Evolutionary conservation across 306 rosid species (phyloP).

Genomic region (Begonia masoniana): DNA sequence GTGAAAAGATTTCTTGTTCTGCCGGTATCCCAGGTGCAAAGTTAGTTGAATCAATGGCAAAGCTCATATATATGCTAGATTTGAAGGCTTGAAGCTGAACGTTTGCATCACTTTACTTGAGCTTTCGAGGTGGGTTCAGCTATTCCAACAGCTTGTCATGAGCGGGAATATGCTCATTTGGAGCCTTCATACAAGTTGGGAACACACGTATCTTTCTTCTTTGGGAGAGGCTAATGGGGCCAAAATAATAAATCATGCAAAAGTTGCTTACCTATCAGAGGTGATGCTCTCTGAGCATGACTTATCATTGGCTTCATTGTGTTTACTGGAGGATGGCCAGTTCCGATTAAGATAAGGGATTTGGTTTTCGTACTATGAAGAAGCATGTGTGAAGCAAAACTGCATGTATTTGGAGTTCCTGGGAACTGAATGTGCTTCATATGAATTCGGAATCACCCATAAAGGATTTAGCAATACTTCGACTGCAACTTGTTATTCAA

Average conservation of each 20-base stretch:
- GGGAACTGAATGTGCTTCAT: conserved; percentile 47
- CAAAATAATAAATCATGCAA: conserved; percentile 32
- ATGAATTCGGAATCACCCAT: conserved; percentile 25
- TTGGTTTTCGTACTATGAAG: conserved; percentile 47
- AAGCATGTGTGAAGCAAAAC: conserved; percentile 46
- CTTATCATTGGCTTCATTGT: conserved; percentile 16
- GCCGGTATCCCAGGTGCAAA: conserved; percentile 51
- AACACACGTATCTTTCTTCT: conserved; percentile 67
- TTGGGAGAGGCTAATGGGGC: conserved; percentile 53
- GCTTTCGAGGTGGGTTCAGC: conserved; percentile 84
- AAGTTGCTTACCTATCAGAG: conserved; percentile 26
- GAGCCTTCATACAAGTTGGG: conserved; percentile 87
- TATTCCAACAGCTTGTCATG: conserved; percentile 61
- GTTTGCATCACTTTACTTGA: conserved; percentile 50
- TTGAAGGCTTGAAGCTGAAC: conserved; percentile 36
- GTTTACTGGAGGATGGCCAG: conserved; percentile 82
- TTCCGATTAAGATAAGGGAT: conserved; percentile 47
- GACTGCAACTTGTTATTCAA: conserved; percentile 12
- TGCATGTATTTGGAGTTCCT: conserved; percentile 64
- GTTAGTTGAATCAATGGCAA: conserved; percentile 62
- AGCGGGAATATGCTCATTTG: conserved; percentile 55
- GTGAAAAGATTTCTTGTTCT: conserved; percentile 50
- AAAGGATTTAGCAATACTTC: conserved; percentile 9
- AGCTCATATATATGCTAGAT: conserved; percentile 64
- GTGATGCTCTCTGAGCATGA: conserved; percentile 22